Conservation (phyloP, 495 filamentous ascomycete genomes). For the Neurospora sp. region DNA sequence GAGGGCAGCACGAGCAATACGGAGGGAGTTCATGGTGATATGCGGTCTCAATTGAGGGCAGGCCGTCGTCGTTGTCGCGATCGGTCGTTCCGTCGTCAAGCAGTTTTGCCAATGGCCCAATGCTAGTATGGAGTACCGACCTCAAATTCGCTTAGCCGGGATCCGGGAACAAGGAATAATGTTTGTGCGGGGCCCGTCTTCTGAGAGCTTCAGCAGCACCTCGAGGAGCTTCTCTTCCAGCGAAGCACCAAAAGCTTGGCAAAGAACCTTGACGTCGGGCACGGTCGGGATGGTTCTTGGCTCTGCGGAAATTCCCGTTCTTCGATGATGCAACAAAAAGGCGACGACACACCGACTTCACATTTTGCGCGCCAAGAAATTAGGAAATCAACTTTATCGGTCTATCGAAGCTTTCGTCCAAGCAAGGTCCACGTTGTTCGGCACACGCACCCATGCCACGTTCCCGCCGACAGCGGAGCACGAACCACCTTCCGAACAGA, state of each 20-base stretch:
- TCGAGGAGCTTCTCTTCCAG: background rate
- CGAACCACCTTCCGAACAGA: background rate
- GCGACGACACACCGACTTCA: background rate
- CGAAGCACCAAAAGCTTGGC: background rate
- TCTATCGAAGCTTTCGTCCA: background rate
- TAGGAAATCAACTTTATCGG: background rate
- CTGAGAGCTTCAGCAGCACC: background rate
- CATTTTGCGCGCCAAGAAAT: background rate
- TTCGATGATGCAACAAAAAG: background rate
- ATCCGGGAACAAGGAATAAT: conserved; percentile 22
- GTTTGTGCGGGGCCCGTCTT: conserved; percentile 15
- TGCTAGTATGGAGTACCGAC: conserved; percentile 4
- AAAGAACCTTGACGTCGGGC: background rate
- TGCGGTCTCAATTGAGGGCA: conserved; percentile 40
- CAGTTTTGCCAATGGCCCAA: conserved; percentile 26
- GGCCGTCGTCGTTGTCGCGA: conserved; percentile 24
- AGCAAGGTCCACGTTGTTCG: background rate
- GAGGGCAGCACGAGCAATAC: conserved; percentile 78
- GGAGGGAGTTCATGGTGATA: conserved; percentile 79
- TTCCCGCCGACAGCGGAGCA: background rate
- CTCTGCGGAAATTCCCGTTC: background rate
- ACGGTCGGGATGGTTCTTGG: background rate
- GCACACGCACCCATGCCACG: background rate
- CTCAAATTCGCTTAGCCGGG: conserved; percentile 31
- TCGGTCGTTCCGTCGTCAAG: conserved; percentile 19